Conservation (phyloP, 176 grass and related monocot species). For the Cenchrus fungigraminus region DNA sequence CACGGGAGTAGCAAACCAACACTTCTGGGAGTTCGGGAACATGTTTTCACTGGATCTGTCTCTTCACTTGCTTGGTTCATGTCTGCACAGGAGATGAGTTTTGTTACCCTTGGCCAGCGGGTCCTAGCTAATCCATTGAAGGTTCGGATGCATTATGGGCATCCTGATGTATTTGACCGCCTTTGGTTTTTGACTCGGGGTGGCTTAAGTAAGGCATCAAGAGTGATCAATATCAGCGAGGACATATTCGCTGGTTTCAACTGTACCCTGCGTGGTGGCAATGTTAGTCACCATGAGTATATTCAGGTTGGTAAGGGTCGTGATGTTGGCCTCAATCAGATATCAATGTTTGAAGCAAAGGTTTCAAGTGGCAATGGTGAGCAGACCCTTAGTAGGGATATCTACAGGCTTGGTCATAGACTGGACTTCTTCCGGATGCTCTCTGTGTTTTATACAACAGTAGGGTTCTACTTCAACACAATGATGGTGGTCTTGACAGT, state of each 20-base stretch:
- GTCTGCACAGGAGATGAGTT: constrained; percentile 98
- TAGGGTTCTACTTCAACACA: constrained; percentile 99
- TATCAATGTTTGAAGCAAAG: constrained; percentile 99
- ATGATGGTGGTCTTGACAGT: constrained; percentile 97
- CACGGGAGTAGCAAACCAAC: constrained; percentile 78
- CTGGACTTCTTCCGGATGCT: constrained; percentile 95
- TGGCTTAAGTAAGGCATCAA: constrained; percentile 96
- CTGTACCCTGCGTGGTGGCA: constrained; percentile 93
- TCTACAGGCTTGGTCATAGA: constrained; percentile 95
- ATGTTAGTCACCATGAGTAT: constrained; percentile 97
- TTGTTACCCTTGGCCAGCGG: constrained; percentile 97
- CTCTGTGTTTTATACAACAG: constrained; percentile 93
- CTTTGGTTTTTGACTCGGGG: constrained; percentile 93
- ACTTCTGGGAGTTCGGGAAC: constrained; percentile 86
- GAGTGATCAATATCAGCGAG: constrained; percentile 96
- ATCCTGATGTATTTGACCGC: constrained; percentile 97
- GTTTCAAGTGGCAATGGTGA: constrained; percentile 98
- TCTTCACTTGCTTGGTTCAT: constrained; percentile 99
- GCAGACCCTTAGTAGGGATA: constrained; percentile 93
- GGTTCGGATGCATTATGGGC: constrained; percentile 97
- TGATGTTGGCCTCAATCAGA: constrained; percentile 97
- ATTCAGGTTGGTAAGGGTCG: constrained; percentile 97
- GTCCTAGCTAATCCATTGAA: constrained; percentile 91
- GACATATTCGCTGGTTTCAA: constrained; percentile 99
- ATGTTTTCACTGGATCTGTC: constrained; percentile 98